Evolutionary conservation across 1,284 basidiomycete species (phyloP).

Genomic region (Cystobasidium pallidum): DNA sequence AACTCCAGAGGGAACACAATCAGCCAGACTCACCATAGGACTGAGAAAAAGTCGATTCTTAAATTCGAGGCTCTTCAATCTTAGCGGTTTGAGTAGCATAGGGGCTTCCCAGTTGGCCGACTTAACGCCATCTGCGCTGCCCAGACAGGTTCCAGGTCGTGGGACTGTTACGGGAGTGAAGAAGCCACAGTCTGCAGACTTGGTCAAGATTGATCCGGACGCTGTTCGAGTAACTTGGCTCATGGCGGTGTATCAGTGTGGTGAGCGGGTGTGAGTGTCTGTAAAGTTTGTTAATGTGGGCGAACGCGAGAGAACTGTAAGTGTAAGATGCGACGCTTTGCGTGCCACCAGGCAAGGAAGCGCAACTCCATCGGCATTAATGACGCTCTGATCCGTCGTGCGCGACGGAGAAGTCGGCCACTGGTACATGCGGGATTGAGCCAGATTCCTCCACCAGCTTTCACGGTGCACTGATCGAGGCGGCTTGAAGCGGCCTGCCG

Average conservation of each 20-base stretch:
- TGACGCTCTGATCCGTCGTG: too few species aligned
- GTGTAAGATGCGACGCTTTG: too few species aligned
- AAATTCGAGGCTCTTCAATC: conserved; percentile 61
- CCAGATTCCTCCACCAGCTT: background rate
- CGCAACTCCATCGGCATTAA: too few species aligned
- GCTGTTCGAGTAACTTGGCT: conserved; percentile 6
- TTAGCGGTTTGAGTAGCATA: conserved; percentile 14
- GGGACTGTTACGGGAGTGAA: conserved; percentile 22
- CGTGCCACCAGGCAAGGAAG: too few species aligned
- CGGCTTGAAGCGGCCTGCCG: too few species aligned
- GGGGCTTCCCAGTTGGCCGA: conserved; percentile 6
- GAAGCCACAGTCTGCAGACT: conserved; percentile 16
- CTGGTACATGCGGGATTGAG: too few species aligned
- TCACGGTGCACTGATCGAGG: background rate
- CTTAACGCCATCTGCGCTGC: background rate
- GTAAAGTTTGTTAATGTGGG: too few species aligned
- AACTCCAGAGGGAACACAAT: too few species aligned
- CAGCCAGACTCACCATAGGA: conserved; percentile 47
- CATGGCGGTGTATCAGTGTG: too few species aligned
- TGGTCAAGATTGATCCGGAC: conserved; percentile 17
- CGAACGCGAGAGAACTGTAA: too few species aligned
- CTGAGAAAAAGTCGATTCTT: conserved; percentile 70
- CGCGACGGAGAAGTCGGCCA: too few species aligned
- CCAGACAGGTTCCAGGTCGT: conserved; percentile 18
- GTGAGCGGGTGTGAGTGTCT: too few species aligned